Evolutionary conservation across 2,329 filamentous ascomycete species (phyloP).

Genomic region (Hymenoscyphus infarciens): DNA sequence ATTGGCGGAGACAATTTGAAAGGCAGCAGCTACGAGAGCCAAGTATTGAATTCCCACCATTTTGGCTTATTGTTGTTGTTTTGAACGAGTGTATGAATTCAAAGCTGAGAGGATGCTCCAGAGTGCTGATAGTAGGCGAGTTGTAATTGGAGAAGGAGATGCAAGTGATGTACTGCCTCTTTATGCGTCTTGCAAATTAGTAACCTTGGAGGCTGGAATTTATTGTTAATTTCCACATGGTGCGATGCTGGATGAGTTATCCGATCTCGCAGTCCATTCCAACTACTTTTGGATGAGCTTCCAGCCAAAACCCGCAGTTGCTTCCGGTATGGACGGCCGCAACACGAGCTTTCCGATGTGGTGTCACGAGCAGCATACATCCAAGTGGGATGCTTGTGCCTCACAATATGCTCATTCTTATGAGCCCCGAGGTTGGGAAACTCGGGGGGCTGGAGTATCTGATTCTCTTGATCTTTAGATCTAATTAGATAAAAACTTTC

Average conservation of each 20-base stretch:
- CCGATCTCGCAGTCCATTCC: slow-evolving; percentile 8
- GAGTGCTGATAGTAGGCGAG: neutral
- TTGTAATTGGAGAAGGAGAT: slow-evolving; percentile 5
- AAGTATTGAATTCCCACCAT: slow-evolving; percentile 19
- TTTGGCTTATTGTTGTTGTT: slow-evolving; percentile 1
- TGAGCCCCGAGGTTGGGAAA: neutral
- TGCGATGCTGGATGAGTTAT: neutral
- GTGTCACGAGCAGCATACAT: neutral
- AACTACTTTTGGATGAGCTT: neutral
- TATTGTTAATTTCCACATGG: neutral
- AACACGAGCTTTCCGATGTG: neutral
- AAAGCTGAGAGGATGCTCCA: neutral
- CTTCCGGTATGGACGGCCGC: neutral
- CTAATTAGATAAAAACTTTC: slow-evolving; percentile 9
- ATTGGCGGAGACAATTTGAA: slow-evolving; percentile 11
- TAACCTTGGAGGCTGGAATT: slow-evolving; percentile 5
- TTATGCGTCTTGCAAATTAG: neutral
- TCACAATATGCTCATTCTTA: neutral
- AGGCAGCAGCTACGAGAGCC: slow-evolving; percentile 9
- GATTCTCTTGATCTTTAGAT: slow-evolving; percentile 1
- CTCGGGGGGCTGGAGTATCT: neutral
- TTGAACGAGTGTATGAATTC: slow-evolving; percentile 10
- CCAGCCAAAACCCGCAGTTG: neutral
- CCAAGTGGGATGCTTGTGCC: neutral
- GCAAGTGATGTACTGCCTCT: neutral